Evolutionary conservation across 2,329 filamentous ascomycete species (phyloP).

Genomic region (Scedosporium dehoogii): DNA sequence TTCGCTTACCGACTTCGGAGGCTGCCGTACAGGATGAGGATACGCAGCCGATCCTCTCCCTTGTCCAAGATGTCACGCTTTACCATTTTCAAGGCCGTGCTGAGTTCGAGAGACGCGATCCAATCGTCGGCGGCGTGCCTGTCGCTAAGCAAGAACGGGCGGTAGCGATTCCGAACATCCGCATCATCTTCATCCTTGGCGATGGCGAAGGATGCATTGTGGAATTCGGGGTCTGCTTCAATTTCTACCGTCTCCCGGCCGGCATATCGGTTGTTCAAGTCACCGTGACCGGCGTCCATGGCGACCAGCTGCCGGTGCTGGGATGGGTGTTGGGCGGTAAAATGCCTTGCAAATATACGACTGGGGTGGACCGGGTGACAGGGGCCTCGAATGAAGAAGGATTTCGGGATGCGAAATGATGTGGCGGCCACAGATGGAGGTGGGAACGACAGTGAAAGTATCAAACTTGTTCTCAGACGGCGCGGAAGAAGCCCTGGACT

Average conservation of each 20-base stretch:
- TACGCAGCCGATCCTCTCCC: slow-evolving; percentile 30
- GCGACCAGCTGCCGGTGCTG: no score
- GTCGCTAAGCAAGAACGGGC: slow-evolving; percentile 43
- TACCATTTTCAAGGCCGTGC: slow-evolving; percentile 39
- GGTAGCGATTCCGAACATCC: slow-evolving; percentile 35
- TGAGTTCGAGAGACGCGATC: slow-evolving; percentile 45
- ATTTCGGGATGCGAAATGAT: no score
- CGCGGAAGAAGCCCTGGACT: no score
- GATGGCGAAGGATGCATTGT: slow-evolving; percentile 30
- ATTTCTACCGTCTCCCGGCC: slow-evolving; percentile 12
- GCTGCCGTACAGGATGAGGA: slow-evolving; percentile 53
- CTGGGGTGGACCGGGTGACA: no score
- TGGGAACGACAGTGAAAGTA: no score
- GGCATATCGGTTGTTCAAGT: slow-evolving; percentile 22
- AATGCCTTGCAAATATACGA: no score
- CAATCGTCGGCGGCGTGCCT: slow-evolving; percentile 35
- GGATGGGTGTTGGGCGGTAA: no score
- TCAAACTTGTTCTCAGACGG: no score
- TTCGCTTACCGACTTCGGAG: slow-evolving; percentile 30
- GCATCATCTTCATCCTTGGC: slow-evolving; percentile 33
- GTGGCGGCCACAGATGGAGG: no score
- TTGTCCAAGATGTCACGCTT: slow-evolving; percentile 29
- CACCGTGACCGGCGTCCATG: slow-evolving; percentile 18
- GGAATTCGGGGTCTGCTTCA: slow-evolving; percentile 15
- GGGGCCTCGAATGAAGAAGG: no score